Conservation (phyloP, 2,329 filamentous ascomycete species). For the Talaromyces islandicus region DNA sequence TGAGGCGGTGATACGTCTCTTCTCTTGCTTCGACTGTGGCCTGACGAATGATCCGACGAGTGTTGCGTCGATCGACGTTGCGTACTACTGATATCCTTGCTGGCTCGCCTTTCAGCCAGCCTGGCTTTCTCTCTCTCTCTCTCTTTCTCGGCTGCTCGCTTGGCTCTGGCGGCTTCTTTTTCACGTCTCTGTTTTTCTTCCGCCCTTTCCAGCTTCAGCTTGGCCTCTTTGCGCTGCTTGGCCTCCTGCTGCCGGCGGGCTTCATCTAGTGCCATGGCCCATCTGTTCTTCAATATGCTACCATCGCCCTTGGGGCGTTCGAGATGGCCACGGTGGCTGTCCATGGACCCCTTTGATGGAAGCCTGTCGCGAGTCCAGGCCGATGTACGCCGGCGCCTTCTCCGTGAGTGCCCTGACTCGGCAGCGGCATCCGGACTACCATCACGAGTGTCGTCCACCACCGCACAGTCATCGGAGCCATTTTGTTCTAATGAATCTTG, state of each 20-base stretch:
- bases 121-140: constrained; percentile 13
- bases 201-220: constrained; percentile 19
- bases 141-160: constrained; percentile 12
- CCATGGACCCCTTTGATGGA: constrained; percentile 30
- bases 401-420: constrained; percentile 17
- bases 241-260: constrained; percentile 30
- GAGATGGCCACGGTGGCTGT: constrained; percentile 12
- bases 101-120: constrained; percentile 1
- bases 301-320: constrained; percentile 29
- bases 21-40: constrained; percentile 17
- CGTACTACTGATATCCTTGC: constrained; percentile 5
- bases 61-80: constrained; percentile 12
- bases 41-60: constrained; percentile 20
- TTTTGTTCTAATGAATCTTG: constrained; percentile 4
- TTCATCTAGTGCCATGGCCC: constrained; percentile 29
- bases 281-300: constrained; percentile 26
- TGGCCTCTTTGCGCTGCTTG: constrained; percentile 27
- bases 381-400: constrained; percentile 24
- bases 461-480: constrained; percentile 6
- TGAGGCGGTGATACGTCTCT: constrained; percentile 19
- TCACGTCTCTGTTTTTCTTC: constrained; percentile 14
- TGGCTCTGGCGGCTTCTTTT: constrained; percentile 8
- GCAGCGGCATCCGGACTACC: constrained; percentile 4
- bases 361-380: constrained; percentile 27
- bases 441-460: constrained; percentile 12